These are phyloP conservation scores for Cryptococcus jaspeensis DNA, from an alignment of 1,284 basidiomycete genomes.

Conservation along the genomic window DNA sequence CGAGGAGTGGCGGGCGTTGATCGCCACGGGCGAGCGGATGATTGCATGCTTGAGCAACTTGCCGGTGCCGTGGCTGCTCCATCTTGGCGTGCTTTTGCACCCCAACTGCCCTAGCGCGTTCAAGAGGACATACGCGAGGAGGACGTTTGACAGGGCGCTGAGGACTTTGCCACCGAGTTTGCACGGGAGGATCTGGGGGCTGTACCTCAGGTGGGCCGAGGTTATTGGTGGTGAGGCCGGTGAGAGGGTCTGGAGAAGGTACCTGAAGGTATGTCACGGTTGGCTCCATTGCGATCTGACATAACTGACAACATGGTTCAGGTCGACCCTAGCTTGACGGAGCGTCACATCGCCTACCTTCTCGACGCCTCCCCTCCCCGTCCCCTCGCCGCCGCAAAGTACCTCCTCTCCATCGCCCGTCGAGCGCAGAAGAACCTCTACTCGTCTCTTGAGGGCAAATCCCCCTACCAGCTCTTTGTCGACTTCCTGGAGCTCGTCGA, in stretches of 20 bases:
- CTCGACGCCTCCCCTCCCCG: conserved; percentile 70
- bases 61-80: conserved; percentile 91
- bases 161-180: conserved; percentile 90
- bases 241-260: conserved; percentile 84
- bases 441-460: conserved; percentile 86
- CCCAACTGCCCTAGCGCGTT: conserved; percentile 82
- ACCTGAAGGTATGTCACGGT: conserved; percentile 60
- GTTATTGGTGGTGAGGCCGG: conserved; percentile 76
- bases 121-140: conserved; percentile 83
- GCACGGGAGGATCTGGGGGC: conserved; percentile 90
- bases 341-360: conserved; percentile 75
- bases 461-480: conserved; percentile 87
- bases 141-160: conserved; percentile 91
- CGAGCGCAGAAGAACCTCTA: conserved; percentile 82
- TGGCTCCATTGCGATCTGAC: not conserved
- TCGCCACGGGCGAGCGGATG: conserved; percentile 86
- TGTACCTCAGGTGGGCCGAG: conserved; percentile 95
- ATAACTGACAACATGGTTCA: conserved; percentile 9
- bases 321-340: conserved; percentile 80
- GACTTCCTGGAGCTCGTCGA: conserved; percentile 94
- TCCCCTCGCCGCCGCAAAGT: conserved; percentile 89
- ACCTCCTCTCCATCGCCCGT: conserved; percentile 77
- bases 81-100: conserved; percentile 86
- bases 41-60: conserved; percentile 85
- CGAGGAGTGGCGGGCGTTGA: conserved; percentile 89